A percentile compares a stretch with the other conserved stretches of the same genome.
These are phyloP conservation scores for Telopea speciosissima DNA, from an alignment of 177 flowering plant species.

Conservation along the genomic window DNA sequence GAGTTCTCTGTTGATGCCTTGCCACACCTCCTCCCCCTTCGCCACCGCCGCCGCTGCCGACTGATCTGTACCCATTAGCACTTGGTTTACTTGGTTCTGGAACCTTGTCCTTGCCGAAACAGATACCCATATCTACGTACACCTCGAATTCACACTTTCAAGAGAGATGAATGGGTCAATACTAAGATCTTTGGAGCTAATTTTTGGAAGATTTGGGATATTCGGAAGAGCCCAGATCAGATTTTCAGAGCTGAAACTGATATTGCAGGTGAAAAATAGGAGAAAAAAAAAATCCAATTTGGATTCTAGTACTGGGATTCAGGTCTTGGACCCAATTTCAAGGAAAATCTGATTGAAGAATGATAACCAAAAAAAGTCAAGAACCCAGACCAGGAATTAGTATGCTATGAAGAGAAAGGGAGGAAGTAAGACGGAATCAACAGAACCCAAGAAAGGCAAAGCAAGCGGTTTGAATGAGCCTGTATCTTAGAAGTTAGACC, in stretches of 20 bases:
- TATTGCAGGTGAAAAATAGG: background rate
- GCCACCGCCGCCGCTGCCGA: too few relatives aligned
- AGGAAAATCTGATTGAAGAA: background rate
- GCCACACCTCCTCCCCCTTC: conserved; percentile 7
- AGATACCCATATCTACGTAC: conserved; percentile 44
- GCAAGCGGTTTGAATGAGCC: too few relatives aligned
- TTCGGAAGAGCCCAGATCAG: background rate
- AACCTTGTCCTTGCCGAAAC: conserved; percentile 35
- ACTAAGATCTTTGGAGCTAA: background rate
- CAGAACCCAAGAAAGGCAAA: too few relatives aligned
- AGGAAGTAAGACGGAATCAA: background rate
- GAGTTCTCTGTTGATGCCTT: conserved; percentile 19
- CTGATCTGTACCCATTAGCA: conserved; percentile 22
- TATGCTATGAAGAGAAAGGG: background rate
- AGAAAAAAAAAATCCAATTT: background rate
- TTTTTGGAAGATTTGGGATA: background rate
- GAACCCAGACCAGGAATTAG: background rate
- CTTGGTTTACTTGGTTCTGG: conserved; percentile 12
- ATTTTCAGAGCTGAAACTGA: background rate
- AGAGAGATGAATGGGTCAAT: background rate
- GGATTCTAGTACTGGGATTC: too few relatives aligned
- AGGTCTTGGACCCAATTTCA: background rate
- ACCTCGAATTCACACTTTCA: background rate
- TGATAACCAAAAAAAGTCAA: background rate
- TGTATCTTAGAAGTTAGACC: too few relatives aligned